A percentile compares a stretch with the other conserved stretches of the same genome.
phyloP scores from a whole-genome alignment of 257 asterid genomes.

The Fraxinus pennsylvanica region DNA sequence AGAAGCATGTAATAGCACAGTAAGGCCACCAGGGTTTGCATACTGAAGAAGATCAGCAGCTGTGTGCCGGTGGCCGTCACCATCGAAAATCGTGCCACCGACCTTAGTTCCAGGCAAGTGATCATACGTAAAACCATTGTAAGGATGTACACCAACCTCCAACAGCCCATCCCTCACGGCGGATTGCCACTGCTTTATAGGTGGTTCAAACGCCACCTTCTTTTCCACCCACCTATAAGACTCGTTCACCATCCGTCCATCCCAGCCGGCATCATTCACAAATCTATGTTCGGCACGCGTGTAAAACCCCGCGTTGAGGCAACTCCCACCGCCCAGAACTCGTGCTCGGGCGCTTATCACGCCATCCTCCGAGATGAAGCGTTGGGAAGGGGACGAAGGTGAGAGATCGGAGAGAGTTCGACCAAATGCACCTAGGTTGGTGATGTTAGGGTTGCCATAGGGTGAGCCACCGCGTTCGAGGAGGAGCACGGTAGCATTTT shows the following conservation, averaged over 20 bases:
- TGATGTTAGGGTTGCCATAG: slow-evolving; percentile 67
- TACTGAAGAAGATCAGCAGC: slow-evolving; percentile 77
- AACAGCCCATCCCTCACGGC: slow-evolving; percentile 71
- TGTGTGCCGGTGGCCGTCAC: slow-evolving; percentile 57
- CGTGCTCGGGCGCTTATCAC: slow-evolving; percentile 69
- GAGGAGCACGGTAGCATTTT: slow-evolving; percentile 55
- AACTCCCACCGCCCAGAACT: slow-evolving; percentile 69
- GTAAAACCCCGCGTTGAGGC: slow-evolving; percentile 78
- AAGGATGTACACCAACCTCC: slow-evolving; percentile 58
- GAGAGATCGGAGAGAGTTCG: slow-evolving; percentile 57
- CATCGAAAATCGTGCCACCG: slow-evolving; percentile 77
- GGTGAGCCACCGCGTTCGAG: slow-evolving; percentile 85
- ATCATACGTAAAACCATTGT: slow-evolving; percentile 73
- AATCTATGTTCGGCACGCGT: slow-evolving; percentile 51
- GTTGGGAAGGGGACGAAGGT: slow-evolving; percentile 66
- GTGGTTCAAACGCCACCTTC: slow-evolving; percentile 66
- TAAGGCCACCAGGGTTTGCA: slow-evolving; percentile 63
- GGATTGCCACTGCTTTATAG: slow-evolving; percentile 65
- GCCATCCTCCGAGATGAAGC: slow-evolving; percentile 80
- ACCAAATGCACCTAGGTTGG: slow-evolving; percentile 56
- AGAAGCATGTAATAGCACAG: slow-evolving; percentile 60
- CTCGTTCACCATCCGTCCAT: slow-evolving; percentile 47
- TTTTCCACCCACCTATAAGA: slow-evolving; percentile 76
- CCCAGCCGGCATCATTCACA: slow-evolving; percentile 54
- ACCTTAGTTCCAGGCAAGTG: slow-evolving; percentile 68